Base-by-base conservation (phyloP, 208 protist species). In the Kentomonas sorsogonicus region DNA sequence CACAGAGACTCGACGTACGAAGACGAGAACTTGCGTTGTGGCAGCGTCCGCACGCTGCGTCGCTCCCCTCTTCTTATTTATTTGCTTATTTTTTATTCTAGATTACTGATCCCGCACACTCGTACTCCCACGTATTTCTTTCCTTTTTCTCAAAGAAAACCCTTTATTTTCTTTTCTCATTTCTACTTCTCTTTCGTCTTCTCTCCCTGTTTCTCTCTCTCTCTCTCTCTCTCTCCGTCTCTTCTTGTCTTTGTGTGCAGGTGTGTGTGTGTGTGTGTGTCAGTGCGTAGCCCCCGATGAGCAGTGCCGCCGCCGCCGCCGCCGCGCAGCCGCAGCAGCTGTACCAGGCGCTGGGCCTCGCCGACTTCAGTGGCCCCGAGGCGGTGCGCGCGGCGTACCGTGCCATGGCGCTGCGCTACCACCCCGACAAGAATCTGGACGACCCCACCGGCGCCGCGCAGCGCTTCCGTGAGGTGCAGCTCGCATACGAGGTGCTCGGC, bases 401-500 rank as follows among this genome's bases (percentile, higher is more conserved):
- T 44, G 71, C 90, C 15, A 63, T 97, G n/a, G 95, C 92, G 5
- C 73, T 97, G 7, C 81, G 95, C 39, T 98, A 92, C 53, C 96
- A 99, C 63, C 97, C 97, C 7, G 97, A 99, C 70, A 96, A 96
- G 60, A 98, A 97, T 52, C 62, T 83, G 22, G 70, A 78, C 31
- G 83, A 95, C 57, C 72, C 83, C 0, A 72, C 71, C 29, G n/a
- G n/a, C n/a, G 84, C 88, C n/a, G 75, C 69, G 9, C 79, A 95
- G 5, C 88, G 86, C 43, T 97, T 97, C 62, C 64, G 87, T 26
- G 71, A 84, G 29, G 89, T 99, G 27, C 81, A 72, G 34, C 53
- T 88, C 23, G 98, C 98, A 30, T 99, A 99, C 72, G 96, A 99
- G 30, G 84, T 99, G 10, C 84, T 99, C 1, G 86, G 71, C 7